phyloP scores from a whole-genome alignment of 176 grass and related monocot species.

The Lolium rigidum region DNA sequence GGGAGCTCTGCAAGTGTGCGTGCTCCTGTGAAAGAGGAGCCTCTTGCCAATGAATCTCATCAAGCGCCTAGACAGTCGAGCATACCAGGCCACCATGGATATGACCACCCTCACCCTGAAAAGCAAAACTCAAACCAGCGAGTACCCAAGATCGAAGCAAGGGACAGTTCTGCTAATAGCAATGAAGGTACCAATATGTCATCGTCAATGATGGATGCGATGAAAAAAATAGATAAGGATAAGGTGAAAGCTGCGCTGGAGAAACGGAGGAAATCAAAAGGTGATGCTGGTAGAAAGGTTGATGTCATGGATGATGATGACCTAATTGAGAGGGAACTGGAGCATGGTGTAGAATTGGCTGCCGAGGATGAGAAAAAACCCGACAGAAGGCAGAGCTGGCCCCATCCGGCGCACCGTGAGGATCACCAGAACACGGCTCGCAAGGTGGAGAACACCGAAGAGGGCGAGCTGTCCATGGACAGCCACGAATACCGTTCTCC shows the following conservation, averaged over 20 bases:
- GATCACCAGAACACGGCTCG: constrained; percentile 22
- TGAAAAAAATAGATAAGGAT: constrained; percentile 81
- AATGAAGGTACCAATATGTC: constrained; percentile 62
- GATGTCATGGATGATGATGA: constrained; percentile 85
- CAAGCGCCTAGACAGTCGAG: constrained; percentile 40
- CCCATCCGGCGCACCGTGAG: neutral
- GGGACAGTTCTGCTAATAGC: constrained; percentile 19
- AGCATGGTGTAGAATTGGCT: constrained; percentile 87
- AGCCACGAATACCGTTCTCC: constrained; percentile 18
- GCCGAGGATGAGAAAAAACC: constrained; percentile 66
- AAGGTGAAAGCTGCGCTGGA: constrained; percentile 87
- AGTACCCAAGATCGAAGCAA: constrained; percentile 42
- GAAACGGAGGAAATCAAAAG: constrained; percentile 73
- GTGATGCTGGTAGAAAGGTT: constrained; percentile 56
- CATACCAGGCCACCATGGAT: constrained; percentile 21
- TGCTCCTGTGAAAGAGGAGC: constrained; percentile 59
- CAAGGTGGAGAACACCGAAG: constrained; percentile 17
- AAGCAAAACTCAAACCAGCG: constrained; percentile 61
- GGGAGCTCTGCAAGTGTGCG: constrained; percentile 69
- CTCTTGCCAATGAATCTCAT: constrained; percentile 44
- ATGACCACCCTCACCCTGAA: constrained; percentile 50
- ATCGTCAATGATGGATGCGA: constrained; percentile 66
- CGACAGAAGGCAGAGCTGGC: constrained; percentile 40
- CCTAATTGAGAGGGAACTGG: constrained; percentile 80
- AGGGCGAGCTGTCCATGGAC: constrained; percentile 16